A percentile compares a stretch with the other conserved stretches of the same genome.
phyloP scores from a whole-genome alignment of 495 filamentous ascomycete species.

The Cudoniella acicularis region DNA sequence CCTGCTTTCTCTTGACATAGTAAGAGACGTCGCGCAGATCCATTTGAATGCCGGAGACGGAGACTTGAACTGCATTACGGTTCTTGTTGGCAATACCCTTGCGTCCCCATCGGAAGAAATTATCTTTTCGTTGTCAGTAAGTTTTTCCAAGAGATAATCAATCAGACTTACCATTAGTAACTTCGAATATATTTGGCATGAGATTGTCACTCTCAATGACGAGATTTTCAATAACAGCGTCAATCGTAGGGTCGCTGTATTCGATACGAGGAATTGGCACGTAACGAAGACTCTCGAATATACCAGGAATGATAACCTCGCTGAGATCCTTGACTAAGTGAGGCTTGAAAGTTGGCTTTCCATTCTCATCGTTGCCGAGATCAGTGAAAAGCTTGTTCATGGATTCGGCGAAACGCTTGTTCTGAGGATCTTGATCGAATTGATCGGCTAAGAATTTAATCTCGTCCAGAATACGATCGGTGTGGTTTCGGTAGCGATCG shows the following conservation, averaged over 20 bases:
- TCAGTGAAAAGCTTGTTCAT: constrained; percentile 83
- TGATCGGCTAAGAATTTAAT: constrained; percentile 83
- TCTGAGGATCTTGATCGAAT: constrained; percentile 83
- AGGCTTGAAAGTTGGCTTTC: constrained; percentile 86
- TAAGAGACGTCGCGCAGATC: constrained; percentile 87
- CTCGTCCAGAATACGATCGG: constrained; percentile 84
- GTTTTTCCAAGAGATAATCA: not conserved
- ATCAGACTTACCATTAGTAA: constrained; percentile 42
- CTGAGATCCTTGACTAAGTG: constrained; percentile 86
- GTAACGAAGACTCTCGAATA: constrained; percentile 87
- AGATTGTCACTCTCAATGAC: constrained; percentile 96
- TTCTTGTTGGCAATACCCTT: constrained; percentile 77
- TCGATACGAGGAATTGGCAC: constrained; percentile 93
- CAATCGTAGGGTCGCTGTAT: constrained; percentile 79
- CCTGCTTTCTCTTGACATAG: constrained; percentile 93
- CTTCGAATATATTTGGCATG: constrained; percentile 90
- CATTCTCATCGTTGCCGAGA: constrained; percentile 78
- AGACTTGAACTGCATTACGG: constrained; percentile 78
- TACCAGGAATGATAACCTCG: constrained; percentile 77
- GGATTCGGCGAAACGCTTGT: constrained; percentile 71
- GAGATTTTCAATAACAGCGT: constrained; percentile 90
- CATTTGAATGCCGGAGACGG: constrained; percentile 86
- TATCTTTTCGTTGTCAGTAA: constrained; percentile 55
- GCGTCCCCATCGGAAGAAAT: constrained; percentile 93
- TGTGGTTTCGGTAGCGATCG: constrained; percentile 82